Percentiles rank a stretch among this genome's conserved stretches.
phyloP scores from a whole-genome alignment of 192 early-diverging fungal genomes.

The Gamsiella multidivaricata region DNA sequence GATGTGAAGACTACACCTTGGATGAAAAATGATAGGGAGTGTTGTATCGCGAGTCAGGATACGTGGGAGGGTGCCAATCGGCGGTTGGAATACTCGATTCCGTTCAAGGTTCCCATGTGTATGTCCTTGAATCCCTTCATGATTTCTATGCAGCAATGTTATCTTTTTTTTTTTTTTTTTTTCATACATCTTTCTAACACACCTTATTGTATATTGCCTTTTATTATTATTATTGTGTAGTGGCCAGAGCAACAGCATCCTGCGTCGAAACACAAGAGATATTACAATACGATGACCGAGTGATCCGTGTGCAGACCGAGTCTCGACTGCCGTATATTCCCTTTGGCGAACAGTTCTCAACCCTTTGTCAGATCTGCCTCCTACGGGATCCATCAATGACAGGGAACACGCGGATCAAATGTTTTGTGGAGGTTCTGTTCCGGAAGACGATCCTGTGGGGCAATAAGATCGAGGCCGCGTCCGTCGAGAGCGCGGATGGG shows the following conservation, averaged over 20 bases:
- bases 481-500: slow-evolving; percentile 11
- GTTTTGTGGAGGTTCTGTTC: slow-evolving; percentile 32
- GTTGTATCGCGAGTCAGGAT: too few species aligned
- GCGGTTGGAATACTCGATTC: slow-evolving; percentile 23
- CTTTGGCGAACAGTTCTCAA: slow-evolving; percentile 31
- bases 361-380: slow-evolving; percentile 28
- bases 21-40: neutral
- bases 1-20: slow-evolving; percentile 18
- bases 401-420: slow-evolving; percentile 36
- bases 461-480: slow-evolving; percentile 16
- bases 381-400: slow-evolving; percentile 24
- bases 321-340: slow-evolving; percentile 18
- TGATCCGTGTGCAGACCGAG: slow-evolving; percentile 26
- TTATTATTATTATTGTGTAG: neutral
- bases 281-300: neutral
- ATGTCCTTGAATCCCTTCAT: neutral
- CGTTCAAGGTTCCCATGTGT: slow-evolving; percentile 42
- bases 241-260: slow-evolving; percentile 16
- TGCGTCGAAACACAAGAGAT: slow-evolving; percentile 29
- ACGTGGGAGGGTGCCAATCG: slow-evolving; percentile 10
- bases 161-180: neutral
- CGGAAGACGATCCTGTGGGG: slow-evolving; percentile 30
- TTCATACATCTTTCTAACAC: neutral
- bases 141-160: neutral
- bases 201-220: neutral